Base-by-base conservation (phyloP, 2,329 filamentous ascomycete species). In the Aspergillus alliaceus region DNA sequence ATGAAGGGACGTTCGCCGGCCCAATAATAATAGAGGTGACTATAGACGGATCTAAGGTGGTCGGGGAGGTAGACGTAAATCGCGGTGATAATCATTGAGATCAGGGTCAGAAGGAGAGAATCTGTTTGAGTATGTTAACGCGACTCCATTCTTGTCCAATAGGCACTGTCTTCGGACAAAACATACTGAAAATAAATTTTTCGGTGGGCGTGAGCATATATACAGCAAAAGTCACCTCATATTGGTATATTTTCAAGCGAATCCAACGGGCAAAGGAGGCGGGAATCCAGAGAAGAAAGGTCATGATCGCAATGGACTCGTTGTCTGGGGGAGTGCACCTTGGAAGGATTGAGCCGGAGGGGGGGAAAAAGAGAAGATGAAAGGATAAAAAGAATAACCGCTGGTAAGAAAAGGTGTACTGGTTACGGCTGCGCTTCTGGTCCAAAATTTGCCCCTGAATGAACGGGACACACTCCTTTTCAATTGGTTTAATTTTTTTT, bases 181-280 rank as follows among this genome's bases (percentile, higher is more conserved):
- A 78, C 91, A 57, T 84, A 98, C 95, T 98, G 79, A 98, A 96
- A 68, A 96, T 88, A 77, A 96, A 93, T 76, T 96, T 96, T 81
- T 99, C 95, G 52, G 90, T 92, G 1, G 92, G 90, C 35, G 93
- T 97, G 68, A 97, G 89, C 90, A 99, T 98, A 83, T 99, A 98
- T 25, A 98, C 85, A 59, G 90, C 89, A 77, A 96, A 95, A 12
- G 93, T 97, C 74, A 98, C 93, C 80, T 99, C 95, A 74, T 98
- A 92, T 81, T 98, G 95, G 82, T 98, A 97, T 74, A 93, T 88
- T 84, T 99, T 99, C 76, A 93, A 86, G 77, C 92, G 88, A 65
- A 98, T 83, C 91, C 93, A 97, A 75, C 88, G 87, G 64, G 90
- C 84, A 68, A 96, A 72, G 31, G 77, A 76, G 25, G 80, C 79